Base-by-base conservation (phyloP, 257 asterid species). In the Hygrophila difformis region DNA sequence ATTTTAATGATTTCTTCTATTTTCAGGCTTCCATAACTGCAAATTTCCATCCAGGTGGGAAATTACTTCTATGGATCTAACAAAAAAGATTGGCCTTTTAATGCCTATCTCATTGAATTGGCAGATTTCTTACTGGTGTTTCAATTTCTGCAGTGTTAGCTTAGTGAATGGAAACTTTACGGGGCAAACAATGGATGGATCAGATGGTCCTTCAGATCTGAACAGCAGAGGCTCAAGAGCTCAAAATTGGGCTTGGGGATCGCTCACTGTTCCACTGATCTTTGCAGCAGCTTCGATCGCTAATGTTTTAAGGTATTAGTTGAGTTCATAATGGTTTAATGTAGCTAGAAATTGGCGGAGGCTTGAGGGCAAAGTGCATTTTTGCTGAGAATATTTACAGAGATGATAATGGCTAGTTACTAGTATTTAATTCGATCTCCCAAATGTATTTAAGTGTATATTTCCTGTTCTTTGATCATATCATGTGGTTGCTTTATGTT, bases 21-120 rank as follows among this genome's bases (percentile, higher is more conserved):
- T 70, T 56, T n/a, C 79, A 82, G 96, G 93, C 56, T 63, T 57
- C 49, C 47, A 24, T 12, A 67, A 65, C 4, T 87, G 96, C 88
- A 82, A 67, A 63, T 68, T 87, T 54, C 87, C 77, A 24, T 77
- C 93, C 51, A 82, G 94, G 96, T 82, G 69, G 74, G 73, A 31
- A n/a, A n/a, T n/a, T n/a, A 44, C 44, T 36, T 34, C 26, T 12
- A 34, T 34, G 34, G 24, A 47, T 58, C 40, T 47, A 3, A 38
- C 10, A 3, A 39, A 16, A 35, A 36, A 56, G 0, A 3, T 39
- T 17, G 11, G 13, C 8, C 26, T 8, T 51, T 43, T 12, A 26
- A 3, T 26, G 31, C 3, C 6, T 14, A 0, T 39, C 11, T 38
- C 18, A 26, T 26, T 26, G 8, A 26, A 3, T 3, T 26, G 8